Conservation (phyloP, 148 eudicot species). For the Vaccinium macrocarpon region DNA sequence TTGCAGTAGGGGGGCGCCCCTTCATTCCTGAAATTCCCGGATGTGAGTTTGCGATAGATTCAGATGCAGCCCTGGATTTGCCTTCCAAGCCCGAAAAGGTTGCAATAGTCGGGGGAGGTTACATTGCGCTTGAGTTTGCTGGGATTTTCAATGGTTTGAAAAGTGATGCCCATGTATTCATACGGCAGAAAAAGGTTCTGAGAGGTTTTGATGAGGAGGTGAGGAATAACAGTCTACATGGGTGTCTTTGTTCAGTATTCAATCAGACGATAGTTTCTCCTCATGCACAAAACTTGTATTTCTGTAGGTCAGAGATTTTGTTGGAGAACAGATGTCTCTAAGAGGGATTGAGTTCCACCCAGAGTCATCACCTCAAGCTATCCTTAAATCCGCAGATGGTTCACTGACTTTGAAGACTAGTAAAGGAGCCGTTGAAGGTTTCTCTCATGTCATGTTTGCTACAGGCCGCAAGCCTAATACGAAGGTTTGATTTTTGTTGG, state of each 20-base stretch:
- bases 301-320: slow-evolving; percentile 84
- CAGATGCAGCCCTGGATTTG: slow-evolving; percentile 95
- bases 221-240: slow-evolving; percentile 9
- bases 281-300: slow-evolving; percentile 6
- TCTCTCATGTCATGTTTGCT: slow-evolving; percentile 95
- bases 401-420: slow-evolving; percentile 78
- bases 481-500: slow-evolving; percentile 44
- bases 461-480: slow-evolving; percentile 96
- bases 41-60: slow-evolving; percentile 81
- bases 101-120: slow-evolving; percentile 98
- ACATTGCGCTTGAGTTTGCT: slow-evolving; percentile 95
- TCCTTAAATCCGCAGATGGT: slow-evolving; percentile 75
- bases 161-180: slow-evolving; percentile 89
- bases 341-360: slow-evolving; percentile 87
- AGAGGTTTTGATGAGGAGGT: slow-evolving; percentile 99
- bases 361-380: slow-evolving; percentile 86
- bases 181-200: slow-evolving; percentile 81
- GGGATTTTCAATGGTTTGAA: slow-evolving; percentile 93
- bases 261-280: background rate
- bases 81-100: slow-evolving; percentile 83
- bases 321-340: slow-evolving; percentile 84
- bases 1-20: slow-evolving; percentile 95
- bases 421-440: slow-evolving; percentile 78
- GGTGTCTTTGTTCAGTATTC: background rate
- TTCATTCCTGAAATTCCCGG: slow-evolving; percentile 92